Percentiles rank a stretch among this genome's conserved stretches.
phyloP scores from a whole-genome alignment of 148 eudicot species.

The Vaccinium corymbosum region DNA sequence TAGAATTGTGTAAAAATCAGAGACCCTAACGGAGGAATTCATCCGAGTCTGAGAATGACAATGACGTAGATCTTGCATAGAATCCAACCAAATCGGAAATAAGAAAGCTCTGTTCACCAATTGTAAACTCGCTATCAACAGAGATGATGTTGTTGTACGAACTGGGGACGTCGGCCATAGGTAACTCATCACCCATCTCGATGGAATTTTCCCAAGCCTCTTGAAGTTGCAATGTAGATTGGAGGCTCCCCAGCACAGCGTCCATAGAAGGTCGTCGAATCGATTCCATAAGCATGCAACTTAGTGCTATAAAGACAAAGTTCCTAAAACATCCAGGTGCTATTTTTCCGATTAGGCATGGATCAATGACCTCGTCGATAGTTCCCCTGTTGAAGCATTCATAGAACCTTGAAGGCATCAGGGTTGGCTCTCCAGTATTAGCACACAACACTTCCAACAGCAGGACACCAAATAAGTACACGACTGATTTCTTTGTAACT shows the following conservation, averaged over 20 bases:
- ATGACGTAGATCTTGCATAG: no score
- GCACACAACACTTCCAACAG: no score
- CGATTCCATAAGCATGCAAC: background rate
- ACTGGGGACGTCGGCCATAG: background rate
- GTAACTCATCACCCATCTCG: background rate
- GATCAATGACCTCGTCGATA: conserved; percentile 10
- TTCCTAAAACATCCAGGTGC: conserved; percentile 12
- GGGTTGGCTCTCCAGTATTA: no score
- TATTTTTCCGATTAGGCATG: background rate
- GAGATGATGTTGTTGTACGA: background rate
- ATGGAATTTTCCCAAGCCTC: background rate
- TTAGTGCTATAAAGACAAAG: background rate
- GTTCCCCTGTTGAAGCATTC: background rate
- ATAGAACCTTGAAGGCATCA: background rate
- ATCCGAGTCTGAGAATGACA: no score
- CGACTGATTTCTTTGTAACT: background rate
- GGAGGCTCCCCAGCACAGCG: conserved; percentile 10
- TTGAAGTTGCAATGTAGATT: conserved; percentile 13
- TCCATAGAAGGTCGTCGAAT: conserved; percentile 11
- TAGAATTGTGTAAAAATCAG: no score
- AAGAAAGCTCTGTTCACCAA: no score
- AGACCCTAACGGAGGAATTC: no score
- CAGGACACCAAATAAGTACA: background rate
- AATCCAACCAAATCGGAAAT: no score
- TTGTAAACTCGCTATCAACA: no score